These are phyloP conservation scores for Backusella australiensis DNA, from an alignment of 192 early-diverging fungal species.

Conservation along the genomic window DNA sequence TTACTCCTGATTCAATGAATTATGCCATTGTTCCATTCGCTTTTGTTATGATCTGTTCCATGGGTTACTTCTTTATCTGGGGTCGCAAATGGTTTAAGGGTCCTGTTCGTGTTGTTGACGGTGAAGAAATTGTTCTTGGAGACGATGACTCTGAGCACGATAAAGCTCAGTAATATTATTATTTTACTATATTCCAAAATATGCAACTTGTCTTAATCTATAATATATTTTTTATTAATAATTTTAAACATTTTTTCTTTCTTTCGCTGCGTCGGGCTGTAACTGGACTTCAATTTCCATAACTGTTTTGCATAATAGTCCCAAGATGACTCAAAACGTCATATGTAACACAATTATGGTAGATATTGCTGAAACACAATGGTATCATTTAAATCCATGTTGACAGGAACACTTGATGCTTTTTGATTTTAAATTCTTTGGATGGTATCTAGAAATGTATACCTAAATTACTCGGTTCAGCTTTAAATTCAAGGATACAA, in stretches of 20 bases:
- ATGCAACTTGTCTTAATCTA: background rate
- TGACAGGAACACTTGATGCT: too few relatives aligned
- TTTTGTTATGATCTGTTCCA: constrained; percentile 42
- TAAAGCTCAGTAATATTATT: background rate
- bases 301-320: background rate
- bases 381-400: too few relatives aligned
- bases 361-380: too few relatives aligned
- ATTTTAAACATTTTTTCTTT: background rate
- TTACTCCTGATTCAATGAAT: constrained; percentile 48
- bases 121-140: constrained; percentile 28
- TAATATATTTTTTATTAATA: background rate
- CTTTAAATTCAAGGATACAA: too few relatives aligned
- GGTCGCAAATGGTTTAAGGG: constrained; percentile 53
- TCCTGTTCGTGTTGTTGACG: constrained; percentile 30
- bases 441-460: too few relatives aligned
- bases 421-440: too few relatives aligned
- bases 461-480: too few relatives aligned
- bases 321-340: too few relatives aligned
- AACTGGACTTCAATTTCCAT: background rate
- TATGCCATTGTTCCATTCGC: constrained; percentile 49
- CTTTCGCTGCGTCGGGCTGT: background rate
- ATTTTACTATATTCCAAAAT: background rate
- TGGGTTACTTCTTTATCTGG: constrained; percentile 47
- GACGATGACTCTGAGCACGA: constrained; percentile 19
- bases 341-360: too few relatives aligned